Conservation (phyloP, 164 flowering plant genomes). For the Tetracentron sinense region DNA sequence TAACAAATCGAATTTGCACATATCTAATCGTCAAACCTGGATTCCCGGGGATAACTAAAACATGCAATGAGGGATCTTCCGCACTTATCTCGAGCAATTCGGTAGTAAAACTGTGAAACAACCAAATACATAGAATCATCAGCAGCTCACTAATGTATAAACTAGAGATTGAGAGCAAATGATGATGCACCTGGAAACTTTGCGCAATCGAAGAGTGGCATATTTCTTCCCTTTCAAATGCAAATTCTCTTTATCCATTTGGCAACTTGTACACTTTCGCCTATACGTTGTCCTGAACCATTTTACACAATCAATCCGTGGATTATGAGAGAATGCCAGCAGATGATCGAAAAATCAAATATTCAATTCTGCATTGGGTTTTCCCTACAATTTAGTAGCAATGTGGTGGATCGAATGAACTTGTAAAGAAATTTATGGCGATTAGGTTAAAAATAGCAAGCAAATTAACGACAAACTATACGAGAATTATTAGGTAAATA, state of each 20-base stretch:
- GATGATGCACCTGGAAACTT: constrained; percentile 54
- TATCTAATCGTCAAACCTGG: constrained; percentile 51
- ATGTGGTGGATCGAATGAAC: background rate
- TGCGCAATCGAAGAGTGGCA: constrained; percentile 46
- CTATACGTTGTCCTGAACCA: constrained; percentile 16
- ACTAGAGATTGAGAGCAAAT: background rate
- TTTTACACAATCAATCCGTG: background rate
- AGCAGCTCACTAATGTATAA: background rate
- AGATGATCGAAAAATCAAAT: background rate
- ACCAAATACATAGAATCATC: background rate
- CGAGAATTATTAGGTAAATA: no score
- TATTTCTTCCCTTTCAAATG: constrained; percentile 20
- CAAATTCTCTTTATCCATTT: constrained; percentile 29
- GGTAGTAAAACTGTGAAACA: constrained; percentile 39
- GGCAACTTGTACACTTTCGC: constrained; percentile 10
- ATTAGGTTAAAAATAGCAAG: background rate
- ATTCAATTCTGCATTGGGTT: background rate
- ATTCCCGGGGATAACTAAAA: constrained; percentile 79
- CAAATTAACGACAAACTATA: no score
- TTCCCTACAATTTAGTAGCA: no score
- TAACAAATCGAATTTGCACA: background rate
- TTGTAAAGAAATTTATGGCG: background rate
- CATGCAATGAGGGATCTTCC: constrained; percentile 51
- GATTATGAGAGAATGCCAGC: no score
- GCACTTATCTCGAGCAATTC: constrained; percentile 74